These are phyloP conservation scores for Ceratocystis alfenasii DNA, from an alignment of 2,329 filamentous ascomycete species.

Conservation along the genomic window DNA sequence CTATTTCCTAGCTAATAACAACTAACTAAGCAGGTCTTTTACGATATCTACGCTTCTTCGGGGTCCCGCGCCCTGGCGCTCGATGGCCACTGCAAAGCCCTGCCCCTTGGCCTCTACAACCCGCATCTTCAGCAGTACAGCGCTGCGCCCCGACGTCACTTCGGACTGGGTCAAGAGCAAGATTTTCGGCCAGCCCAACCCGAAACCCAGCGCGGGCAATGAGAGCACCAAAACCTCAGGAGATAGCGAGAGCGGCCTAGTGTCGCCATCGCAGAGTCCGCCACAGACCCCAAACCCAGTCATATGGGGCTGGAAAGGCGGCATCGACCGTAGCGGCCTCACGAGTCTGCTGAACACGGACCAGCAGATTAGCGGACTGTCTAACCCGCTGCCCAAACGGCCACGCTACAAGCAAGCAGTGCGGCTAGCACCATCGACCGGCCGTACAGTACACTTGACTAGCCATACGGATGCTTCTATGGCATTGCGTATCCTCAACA, in stretches of 20 bases:
- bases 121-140: constrained; percentile 17
- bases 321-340: constrained; percentile 31
- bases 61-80: constrained; percentile 4
- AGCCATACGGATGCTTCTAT: constrained; percentile 36
- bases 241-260: background rate
- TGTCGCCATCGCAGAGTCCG: constrained; percentile 8
- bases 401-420: constrained; percentile 25
- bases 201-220: background rate
- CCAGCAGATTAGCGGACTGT: constrained; percentile 21
- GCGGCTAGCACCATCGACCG: constrained; percentile 34
- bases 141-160: background rate
- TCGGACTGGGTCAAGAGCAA: constrained; percentile 15
- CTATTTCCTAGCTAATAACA: background rate
- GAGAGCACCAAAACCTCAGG: background rate
- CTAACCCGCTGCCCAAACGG: background rate
- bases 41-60: constrained; percentile 17
- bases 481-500: constrained; percentile 35
- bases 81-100: background rate
- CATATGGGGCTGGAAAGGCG: constrained; percentile 19
- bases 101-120: background rate
- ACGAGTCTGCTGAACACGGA: constrained; percentile 3
- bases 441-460: constrained; percentile 35
- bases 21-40: constrained; percentile 4
- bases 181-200: constrained; percentile 17
- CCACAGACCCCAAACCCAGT: constrained; percentile 19